Conservation (phyloP, 352 stramenopile species). For the Phytophthora chlamydospora region DNA sequence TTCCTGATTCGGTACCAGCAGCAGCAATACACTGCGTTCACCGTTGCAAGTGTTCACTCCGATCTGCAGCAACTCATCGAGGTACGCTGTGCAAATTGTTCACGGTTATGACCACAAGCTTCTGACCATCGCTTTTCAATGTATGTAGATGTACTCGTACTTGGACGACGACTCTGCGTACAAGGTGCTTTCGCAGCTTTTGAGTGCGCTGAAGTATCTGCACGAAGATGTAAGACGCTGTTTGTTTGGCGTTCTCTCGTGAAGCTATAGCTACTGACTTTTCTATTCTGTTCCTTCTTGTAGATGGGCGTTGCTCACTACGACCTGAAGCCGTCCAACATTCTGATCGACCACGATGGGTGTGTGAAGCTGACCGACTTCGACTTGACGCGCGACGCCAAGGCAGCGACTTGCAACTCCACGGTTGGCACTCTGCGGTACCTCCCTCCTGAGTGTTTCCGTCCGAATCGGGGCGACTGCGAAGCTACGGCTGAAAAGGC, state of each 20-base stretch:
- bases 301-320: constrained; percentile 84
- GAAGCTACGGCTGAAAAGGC: constrained; percentile 78
- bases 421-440: constrained; percentile 79
- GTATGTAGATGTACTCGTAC: constrained; percentile 53
- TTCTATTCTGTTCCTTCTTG: neutral
- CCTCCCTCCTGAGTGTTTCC: constrained; percentile 78
- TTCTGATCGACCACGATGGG: constrained; percentile 92
- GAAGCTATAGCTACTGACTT: constrained; percentile 5
- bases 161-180: constrained; percentile 69
- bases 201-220: constrained; percentile 74
- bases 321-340: constrained; percentile 98
- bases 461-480: constrained; percentile 55
- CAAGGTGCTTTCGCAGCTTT: constrained; percentile 68
- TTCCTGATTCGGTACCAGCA: constrained; percentile 74
- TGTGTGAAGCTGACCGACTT: constrained; percentile 93
- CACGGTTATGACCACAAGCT: neutral
- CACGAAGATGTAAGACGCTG: constrained; percentile 60
- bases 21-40: constrained; percentile 80
- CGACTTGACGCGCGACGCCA: constrained; percentile 76
- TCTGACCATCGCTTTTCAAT: constrained; percentile 4
- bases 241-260: neutral
- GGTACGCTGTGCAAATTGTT: constrained; percentile 24
- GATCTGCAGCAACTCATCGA: constrained; percentile 82
- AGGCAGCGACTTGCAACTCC: constrained; percentile 62
- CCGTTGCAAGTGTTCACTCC: constrained; percentile 68